Evolutionary conservation across 1,139 yeast genomes (phyloP), one percentile per base, ranked within the genome.

Genomic region (Waltiozyma sp.): DNA sequence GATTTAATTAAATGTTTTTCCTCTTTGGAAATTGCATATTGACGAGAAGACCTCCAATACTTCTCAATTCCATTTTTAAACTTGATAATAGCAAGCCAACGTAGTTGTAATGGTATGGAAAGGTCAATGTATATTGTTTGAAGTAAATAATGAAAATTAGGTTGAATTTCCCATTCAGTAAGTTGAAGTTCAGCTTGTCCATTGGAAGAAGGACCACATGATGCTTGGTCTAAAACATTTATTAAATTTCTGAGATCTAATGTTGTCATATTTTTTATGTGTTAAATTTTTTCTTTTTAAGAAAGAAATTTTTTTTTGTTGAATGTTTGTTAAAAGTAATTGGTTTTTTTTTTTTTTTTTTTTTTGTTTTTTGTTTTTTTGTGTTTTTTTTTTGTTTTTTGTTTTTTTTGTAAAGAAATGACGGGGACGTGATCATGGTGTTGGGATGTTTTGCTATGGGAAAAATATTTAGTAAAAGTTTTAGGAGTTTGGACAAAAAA

Each of bases 41-140:
- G 64, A 26, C 86, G 69, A 0, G 87, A 70, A 0, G 80, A 66
- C 45, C 96, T 68, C 97, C 97, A 89, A 55, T 77, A 78, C 54
- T 73, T 77, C 28, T 86, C 95, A 21, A 86, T 67, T 1, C 95
- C 94, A 61, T 89, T 91, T 56, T 91, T 91, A 60, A 91, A 77
- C 51, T 84, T 84, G 38, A 91, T 89, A 4, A 87, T 72, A 0
- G 96, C 89, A 38, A 89, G 66, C 95, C 95, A 87, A 55, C 97
- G 68, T 9, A 77, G 68, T 47, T 82, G 85, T 26, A 81, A 62
- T 0, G 86, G 73, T 15, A 75, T 54, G 0, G 76, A 70, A 6
- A 69, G 60, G 49, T 82, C 78, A 44, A 77, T 65, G 58, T 85
- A 88, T 0, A 84, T 70, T 2, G 70, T 69, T 57, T 82, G 89